Conservation (phyloP, 1,284 basidiomycete species). For the Meira miltonrushii region DNA sequence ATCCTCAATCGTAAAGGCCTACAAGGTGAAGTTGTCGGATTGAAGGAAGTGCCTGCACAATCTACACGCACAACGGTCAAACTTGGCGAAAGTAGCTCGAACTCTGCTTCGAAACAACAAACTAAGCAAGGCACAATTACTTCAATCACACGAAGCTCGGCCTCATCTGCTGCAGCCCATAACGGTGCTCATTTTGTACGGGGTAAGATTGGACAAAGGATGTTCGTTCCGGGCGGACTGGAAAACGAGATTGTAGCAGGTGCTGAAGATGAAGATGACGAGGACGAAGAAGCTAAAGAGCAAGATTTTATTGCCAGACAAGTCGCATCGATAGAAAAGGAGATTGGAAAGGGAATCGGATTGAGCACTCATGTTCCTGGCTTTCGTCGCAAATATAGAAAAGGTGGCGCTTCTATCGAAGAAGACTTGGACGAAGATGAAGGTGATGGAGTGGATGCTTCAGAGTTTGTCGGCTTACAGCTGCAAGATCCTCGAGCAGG, state of each 20-base stretch:
- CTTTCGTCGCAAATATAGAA: constrained; percentile 61
- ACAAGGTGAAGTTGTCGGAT: constrained; percentile 39
- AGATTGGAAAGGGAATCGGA: constrained; percentile 14
- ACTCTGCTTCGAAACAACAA: constrained; percentile 62
- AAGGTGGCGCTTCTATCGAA: constrained; percentile 42
- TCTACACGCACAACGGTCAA: constrained; percentile 10
- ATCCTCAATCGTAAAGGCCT: constrained; percentile 37
- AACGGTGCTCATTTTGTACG: constrained; percentile 18
- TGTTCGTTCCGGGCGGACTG: constrained; percentile 27
- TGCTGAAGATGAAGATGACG: constrained; percentile 24
- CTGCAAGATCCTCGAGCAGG: background rate
- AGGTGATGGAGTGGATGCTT: constrained; percentile 47
- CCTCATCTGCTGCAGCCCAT: constrained; percentile 11
- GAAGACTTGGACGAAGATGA: background rate
- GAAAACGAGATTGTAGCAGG: constrained; percentile 57
- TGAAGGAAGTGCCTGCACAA: constrained; percentile 14
- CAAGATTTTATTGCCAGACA: constrained; percentile 2
- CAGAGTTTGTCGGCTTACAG: constrained; percentile 53
- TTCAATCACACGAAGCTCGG: constrained; percentile 22
- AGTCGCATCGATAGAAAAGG: constrained; percentile 11
- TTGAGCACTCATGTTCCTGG: constrained; percentile 55
- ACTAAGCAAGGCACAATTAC: constrained; percentile 43
- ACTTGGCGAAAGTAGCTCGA: constrained; percentile 68
- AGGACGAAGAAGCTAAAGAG: constrained; percentile 54
- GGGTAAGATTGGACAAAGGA: constrained; percentile 18